Percentiles rank a stretch among this genome's conserved stretches.
phyloP scores from a whole-genome alignment of 2,329 filamentous ascomycete genomes.

The Hymenoscyphus salicellus region DNA sequence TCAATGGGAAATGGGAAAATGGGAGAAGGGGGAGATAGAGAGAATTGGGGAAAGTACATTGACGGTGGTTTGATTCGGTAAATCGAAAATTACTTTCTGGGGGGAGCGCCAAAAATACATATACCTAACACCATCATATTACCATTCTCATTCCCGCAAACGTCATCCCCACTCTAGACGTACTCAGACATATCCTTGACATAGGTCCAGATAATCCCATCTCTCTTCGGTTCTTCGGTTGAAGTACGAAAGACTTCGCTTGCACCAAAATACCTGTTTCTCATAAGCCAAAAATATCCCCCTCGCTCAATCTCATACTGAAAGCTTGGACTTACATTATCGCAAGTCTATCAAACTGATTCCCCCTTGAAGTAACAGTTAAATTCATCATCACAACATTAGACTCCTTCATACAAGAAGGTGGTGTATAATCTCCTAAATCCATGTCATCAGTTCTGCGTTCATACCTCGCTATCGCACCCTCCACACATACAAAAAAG shows the following conservation, averaged over 20 bases:
- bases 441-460: too few relatives aligned
- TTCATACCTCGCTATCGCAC: too few relatives aligned
- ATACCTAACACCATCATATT: constrained; percentile 19
- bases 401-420: constrained; percentile 56
- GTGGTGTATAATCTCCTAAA: constrained; percentile 60
- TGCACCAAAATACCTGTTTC: constrained; percentile 59
- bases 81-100: constrained; percentile 74
- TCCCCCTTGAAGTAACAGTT: constrained; percentile 66
- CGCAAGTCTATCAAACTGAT: constrained; percentile 72
- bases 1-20: constrained; percentile 32
- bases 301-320: not conserved
- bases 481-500: too few relatives aligned
- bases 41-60: constrained; percentile 47
- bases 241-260: constrained; percentile 80
- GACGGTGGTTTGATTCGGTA: constrained; percentile 53
- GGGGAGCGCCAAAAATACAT: constrained; percentile 60
- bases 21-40: not conserved
- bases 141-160: too few relatives aligned
- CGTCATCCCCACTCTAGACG: not conserved
- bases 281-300: not conserved
- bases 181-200: constrained; percentile 74
- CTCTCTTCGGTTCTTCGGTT: constrained; percentile 68
- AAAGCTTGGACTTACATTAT: constrained; percentile 44
- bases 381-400: constrained; percentile 72
- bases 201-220: constrained; percentile 71